Base-by-base conservation (phyloP, 2,329 filamentous ascomycete species). In the Fusarium nelsonii region DNA sequence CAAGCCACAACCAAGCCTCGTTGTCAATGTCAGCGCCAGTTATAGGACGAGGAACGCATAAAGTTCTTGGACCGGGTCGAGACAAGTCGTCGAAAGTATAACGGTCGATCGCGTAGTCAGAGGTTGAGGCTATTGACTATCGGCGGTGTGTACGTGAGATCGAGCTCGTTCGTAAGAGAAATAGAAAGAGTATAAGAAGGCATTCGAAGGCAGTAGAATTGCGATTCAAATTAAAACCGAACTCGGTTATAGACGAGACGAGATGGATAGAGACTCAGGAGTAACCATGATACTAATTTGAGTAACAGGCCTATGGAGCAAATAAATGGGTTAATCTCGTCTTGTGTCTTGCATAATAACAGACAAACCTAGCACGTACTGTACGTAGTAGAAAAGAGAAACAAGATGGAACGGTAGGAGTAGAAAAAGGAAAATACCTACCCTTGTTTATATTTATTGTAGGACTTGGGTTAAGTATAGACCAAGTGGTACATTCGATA, bases 1-100 rank as follows among this genome's bases (percentile, higher is more conserved):
- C 59, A 65, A 73, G 64, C 69, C 68, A 69, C 64, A 50, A 59
- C 69, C 69, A 74, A 74, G 72, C 67, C 61, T 58, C 51, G 30
- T 39, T 41, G 33, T 58, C 52, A 32, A 62, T 62, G 57, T 56
- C 64, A 70, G 69, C 68, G 58, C 68, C 65, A 67, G 49, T 34
- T 49, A 69, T 70, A 63, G 65, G 65, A 71, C 44, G 26, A 43
- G 48, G 26, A 58, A 50, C 55, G 55, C 58, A 52, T 55, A 50
- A 48, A 63, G 54, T 48, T 57, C 30, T 44, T 61, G 14, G 49
- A 51, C 51, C 49, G 68, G 68, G 66, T 50, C 12, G 23, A 59
- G 16, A 28, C n/a, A 28, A 30, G 23, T 28, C 23, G 33, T 30
- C 16, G 58, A 63, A 51, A 45, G 51, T 64, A 41, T 46, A 33